A percentile compares a stretch with the other conserved stretches of the same genome.
Conservation (phyloP, 345 rosid species). For the Geranium brycei region DNA sequence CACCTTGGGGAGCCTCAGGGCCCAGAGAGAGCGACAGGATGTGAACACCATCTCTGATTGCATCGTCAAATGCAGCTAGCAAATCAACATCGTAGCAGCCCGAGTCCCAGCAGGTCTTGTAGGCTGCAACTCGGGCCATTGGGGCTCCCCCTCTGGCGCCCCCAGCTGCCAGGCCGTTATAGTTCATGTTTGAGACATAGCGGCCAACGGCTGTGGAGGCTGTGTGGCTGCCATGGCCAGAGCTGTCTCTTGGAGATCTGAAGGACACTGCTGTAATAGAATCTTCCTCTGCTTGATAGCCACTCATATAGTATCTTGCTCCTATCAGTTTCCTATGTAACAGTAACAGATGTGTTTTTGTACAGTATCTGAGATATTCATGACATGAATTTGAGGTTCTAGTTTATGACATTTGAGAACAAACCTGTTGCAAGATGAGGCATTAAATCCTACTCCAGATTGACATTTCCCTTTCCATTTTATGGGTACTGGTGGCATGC, state of each 20-base stretch:
- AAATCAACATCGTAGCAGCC: constrained; percentile 47
- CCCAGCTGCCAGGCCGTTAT: constrained; percentile 34
- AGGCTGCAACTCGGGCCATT: constrained; percentile 42
- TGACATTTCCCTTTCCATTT: constrained; percentile 40
- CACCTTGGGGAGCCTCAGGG: constrained; percentile 39
- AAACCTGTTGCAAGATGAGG: constrained; percentile 39
- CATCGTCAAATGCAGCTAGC: constrained; percentile 45
- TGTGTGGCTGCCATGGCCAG: constrained; percentile 50
- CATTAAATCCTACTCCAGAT: constrained; percentile 39
- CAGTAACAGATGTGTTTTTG: too few species aligned
- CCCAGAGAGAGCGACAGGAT: constrained; percentile 45
- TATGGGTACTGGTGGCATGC: constrained; percentile 35
- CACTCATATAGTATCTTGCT: constrained; percentile 38
- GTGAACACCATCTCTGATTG: constrained; percentile 41
- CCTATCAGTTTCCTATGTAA: constrained; percentile 38
- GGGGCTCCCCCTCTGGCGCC: constrained; percentile 54
- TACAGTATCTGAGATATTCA: too few species aligned
- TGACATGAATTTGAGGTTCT: too few species aligned
- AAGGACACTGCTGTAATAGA: constrained; percentile 17
- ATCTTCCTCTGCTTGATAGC: constrained; percentile 42
- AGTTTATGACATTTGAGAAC: neutral
- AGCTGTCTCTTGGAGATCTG: constrained; percentile 41
- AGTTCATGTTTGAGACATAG: constrained; percentile 31
- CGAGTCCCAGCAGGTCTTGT: constrained; percentile 43
- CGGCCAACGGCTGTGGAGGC: constrained; percentile 50